phyloP scores from a whole-genome alignment of 345 rosid species.

The Citrus reticulata region DNA sequence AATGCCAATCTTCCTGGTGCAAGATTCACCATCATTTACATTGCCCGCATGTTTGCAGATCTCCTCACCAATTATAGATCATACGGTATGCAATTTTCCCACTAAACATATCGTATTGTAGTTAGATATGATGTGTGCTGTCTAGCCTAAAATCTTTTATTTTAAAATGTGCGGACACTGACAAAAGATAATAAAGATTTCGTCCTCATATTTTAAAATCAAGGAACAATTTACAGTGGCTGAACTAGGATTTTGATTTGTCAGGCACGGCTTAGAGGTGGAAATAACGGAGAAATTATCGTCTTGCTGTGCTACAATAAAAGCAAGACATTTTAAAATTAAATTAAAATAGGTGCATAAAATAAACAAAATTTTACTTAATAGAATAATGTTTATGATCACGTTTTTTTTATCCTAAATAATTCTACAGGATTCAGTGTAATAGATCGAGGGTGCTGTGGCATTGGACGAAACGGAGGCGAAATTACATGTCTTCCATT shows the following conservation, averaged over 20 bases:
- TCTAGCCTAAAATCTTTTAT: neutral
- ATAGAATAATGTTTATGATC: neutral
- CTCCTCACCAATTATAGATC: slow-evolving; percentile 40
- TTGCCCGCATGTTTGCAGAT: slow-evolving; percentile 59
- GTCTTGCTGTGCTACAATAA: no score
- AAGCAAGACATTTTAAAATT: no score
- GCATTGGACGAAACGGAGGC: slow-evolving; percentile 83
- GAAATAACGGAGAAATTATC: no score
- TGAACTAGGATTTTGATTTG: no score
- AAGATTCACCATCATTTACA: slow-evolving; percentile 55
- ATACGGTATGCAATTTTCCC: slow-evolving; percentile 48
- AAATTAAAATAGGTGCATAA: no score
- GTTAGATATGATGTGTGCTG: neutral
- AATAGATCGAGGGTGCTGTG: slow-evolving; percentile 77
- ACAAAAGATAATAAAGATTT: no score
- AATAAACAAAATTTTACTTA: no score
- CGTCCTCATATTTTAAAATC: no score
- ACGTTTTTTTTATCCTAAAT: slow-evolving; percentile 15
- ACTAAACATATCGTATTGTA: neutral
- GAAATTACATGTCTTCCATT: slow-evolving; percentile 92
- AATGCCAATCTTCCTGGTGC: slow-evolving; percentile 62
- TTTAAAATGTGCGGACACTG: neutral
- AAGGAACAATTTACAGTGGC: no score
- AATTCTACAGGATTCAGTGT: slow-evolving; percentile 60
- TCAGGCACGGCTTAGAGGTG: no score